These are phyloP conservation scores for Colletotrichum somersetense DNA, from an alignment of 2,329 filamentous ascomycete genomes.

Conservation along the genomic window DNA sequence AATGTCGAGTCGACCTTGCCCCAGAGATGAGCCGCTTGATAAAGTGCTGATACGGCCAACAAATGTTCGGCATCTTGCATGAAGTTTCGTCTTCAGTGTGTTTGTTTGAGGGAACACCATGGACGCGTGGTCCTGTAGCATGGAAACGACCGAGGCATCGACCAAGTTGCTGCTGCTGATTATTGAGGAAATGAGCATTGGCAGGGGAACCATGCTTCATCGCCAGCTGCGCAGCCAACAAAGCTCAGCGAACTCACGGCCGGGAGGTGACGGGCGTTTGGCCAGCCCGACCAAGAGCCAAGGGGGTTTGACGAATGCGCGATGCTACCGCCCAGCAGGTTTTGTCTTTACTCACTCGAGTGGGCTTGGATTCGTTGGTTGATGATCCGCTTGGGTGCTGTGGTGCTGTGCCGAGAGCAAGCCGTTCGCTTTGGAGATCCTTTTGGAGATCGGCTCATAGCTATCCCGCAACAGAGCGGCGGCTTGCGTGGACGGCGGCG, in stretches of 20 bases:
- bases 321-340: background rate
- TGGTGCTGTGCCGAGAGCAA: constrained; percentile 10
- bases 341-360: background rate
- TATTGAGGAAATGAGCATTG: constrained; percentile 14
- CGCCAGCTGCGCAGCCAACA: constrained; percentile 19
- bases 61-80: background rate
- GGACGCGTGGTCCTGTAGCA: background rate
- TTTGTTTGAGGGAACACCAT: background rate
- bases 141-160: constrained; percentile 4
- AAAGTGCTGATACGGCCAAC: background rate
- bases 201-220: constrained; percentile 20
- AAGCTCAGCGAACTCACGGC: constrained; percentile 20
- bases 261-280: constrained; percentile 7
- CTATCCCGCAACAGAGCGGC: constrained; percentile 24
- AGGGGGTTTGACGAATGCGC: background rate
- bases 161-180: background rate
- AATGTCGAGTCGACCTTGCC: background rate
- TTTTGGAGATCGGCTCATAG: constrained; percentile 21
- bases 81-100: constrained; percentile 1
- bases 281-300: background rate
- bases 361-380: background rate
- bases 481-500: constrained; percentile 27
- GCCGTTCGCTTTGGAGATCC: background rate
- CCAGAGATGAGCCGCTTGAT: background rate
- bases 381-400: background rate